Evolutionary conservation across 768 basidiomycete species (phyloP), one percentile per base, ranked within the genome.

Genomic region (Cystofilobasidium capitatum): DNA sequence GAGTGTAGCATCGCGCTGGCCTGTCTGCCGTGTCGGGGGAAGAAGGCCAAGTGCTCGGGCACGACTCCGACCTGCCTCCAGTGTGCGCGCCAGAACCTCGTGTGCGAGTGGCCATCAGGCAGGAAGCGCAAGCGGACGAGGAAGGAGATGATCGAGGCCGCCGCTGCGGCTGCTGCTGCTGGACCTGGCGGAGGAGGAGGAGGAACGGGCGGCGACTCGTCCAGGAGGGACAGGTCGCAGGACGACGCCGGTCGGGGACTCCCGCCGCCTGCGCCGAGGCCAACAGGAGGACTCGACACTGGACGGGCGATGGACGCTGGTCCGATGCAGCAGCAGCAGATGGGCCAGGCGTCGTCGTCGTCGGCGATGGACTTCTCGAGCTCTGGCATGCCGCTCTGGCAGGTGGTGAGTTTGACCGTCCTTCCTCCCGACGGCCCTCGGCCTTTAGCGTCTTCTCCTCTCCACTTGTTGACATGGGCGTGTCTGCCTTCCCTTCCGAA

Each of bases 91-190:
- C 58, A 59, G 24, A 62, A 68, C 16, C 71, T 73, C n/a, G 58
- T 39, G 24, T 76, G 76, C 62, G 72, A 73, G 49, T 76, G 74
- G 73, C 76, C 76, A 1, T 63, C 68, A 14, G 74, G 71, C 20
- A 64, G 76, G 40, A 69, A 72, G 31, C 71, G 72, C 58, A 76
- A 76, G 66, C 67, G 76, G 42, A 76, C 74, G 9, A 62, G 73
- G 39, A 73, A 71, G 62, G 74, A 76, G 69, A 76, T 76, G 76
- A 72, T 75, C 57, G 74, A 73, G 47, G 75, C 74, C 17, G 71
- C 71, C 29, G 35, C 61, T 35, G 58, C 59, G 17, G 72, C 72
- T 14, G 58, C 59, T 9, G 65, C 47, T 10, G 10, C 29, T 13
- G 55, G 26, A 24, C 8, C 40, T 29, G 58, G n/a, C 22, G 14